A percentile compares a stretch with the other conserved stretches of the same genome.
phyloP scores from a whole-genome alignment of 441 rosid species.

The Eugenia klotzschiana region DNA sequence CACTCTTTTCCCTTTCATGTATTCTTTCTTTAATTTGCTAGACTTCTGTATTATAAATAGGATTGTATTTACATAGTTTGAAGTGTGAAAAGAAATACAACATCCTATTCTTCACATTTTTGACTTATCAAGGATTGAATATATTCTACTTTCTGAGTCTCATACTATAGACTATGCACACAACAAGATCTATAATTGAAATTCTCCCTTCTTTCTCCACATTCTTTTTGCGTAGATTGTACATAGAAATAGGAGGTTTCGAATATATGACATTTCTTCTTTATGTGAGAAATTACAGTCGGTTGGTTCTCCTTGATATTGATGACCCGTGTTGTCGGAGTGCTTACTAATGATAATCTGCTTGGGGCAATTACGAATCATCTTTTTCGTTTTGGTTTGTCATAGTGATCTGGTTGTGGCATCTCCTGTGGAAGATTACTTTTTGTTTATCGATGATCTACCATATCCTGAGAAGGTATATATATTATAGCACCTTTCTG shows the following conservation, averaged over 20 bases:
- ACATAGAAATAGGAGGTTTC: background rate
- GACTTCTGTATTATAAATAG: no score
- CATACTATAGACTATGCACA: background rate
- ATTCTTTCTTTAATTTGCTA: no score
- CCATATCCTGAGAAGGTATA: constrained; percentile 49
- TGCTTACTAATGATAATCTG: background rate
- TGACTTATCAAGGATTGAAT: background rate
- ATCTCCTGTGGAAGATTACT: constrained; percentile 86
- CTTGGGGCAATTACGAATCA: background rate
- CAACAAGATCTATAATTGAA: background rate
- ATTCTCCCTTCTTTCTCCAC: background rate
- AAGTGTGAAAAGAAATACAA: no score
- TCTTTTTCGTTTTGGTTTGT: constrained; percentile 3
- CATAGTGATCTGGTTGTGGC: constrained; percentile 88
- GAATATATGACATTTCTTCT: background rate
- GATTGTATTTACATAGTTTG: no score
- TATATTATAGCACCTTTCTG: background rate
- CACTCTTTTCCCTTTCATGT: no score
- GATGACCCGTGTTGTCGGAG: background rate
- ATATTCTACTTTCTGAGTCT: background rate
- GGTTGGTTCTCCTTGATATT: background rate
- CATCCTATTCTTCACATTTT: no score
- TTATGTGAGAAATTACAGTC: background rate
- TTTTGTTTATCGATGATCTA: constrained; percentile 65
- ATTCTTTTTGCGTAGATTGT: background rate